A percentile compares a stretch with the other conserved stretches of the same genome.
Evolutionary conservation across 768 basidiomycete species (phyloP).

Genomic region (Porphyrellus cyaneotinctus): DNA sequence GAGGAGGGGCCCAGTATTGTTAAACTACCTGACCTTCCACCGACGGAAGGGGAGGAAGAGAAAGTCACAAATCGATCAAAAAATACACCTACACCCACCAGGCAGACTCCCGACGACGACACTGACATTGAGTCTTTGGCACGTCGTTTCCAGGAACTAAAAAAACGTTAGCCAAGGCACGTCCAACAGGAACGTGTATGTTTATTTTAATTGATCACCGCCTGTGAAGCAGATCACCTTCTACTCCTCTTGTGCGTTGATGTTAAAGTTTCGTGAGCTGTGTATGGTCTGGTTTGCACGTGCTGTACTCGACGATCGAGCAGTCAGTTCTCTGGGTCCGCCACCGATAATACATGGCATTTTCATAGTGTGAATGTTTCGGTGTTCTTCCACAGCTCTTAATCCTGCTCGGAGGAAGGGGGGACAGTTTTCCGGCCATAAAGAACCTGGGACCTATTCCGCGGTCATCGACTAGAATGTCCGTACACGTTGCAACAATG

Average conservation of each 20-base stretch:
- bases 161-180: slow-evolving; percentile 55
- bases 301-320: slow-evolving; percentile 4
- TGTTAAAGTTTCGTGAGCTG: slow-evolving; percentile 9
- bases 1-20: slow-evolving; percentile 21
- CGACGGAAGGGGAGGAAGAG: slow-evolving; percentile 44
- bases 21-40: slow-evolving; percentile 50
- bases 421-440: background rate
- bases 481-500: background rate
- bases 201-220: background rate
- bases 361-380: background rate
- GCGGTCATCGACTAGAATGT: background rate
- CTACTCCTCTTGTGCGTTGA: background rate
- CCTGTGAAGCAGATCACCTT: slow-evolving; percentile 6
- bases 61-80: slow-evolving; percentile 14
- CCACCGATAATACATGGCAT: slow-evolving; percentile 5
- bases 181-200: background rate
- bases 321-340: slow-evolving; percentile 3
- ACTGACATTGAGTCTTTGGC: slow-evolving; percentile 77
- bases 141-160: slow-evolving; percentile 81
- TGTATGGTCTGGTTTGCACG: slow-evolving; percentile 3
- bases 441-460: background rate
- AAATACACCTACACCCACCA: slow-evolving; percentile 2
- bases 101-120: slow-evolving; percentile 50
- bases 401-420: background rate
- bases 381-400: background rate